Evolutionary conservation across 2,329 filamentous ascomycete species (phyloP).

Genomic region (Talaromyces sp.): DNA sequence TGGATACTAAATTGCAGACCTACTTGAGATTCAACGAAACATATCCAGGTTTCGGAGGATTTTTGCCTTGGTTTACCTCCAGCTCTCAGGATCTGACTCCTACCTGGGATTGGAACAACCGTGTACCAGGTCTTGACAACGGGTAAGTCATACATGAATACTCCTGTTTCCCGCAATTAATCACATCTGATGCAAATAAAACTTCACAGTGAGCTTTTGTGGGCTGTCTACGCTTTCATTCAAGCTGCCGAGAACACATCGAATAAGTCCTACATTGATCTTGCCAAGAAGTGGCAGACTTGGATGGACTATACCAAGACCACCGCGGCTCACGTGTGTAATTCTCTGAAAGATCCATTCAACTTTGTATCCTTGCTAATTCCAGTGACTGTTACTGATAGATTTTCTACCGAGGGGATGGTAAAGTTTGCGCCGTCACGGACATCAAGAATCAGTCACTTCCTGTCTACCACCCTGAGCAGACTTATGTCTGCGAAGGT

Average conservation of each 20-base stretch:
- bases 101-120: conserved; percentile 38
- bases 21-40: conserved; percentile 43
- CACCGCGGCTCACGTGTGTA: conserved; percentile 31
- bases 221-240: conserved; percentile 44
- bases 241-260: conserved; percentile 34
- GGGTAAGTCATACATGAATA: conserved; percentile 27
- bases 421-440: conserved; percentile 42
- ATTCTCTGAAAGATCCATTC: background rate
- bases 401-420: conserved; percentile 40
- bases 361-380: background rate
- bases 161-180: background rate
- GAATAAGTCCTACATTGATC: conserved; percentile 24
- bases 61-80: conserved; percentile 41
- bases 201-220: conserved; percentile 37
- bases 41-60: conserved; percentile 43
- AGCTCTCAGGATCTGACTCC: conserved; percentile 32
- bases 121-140: conserved; percentile 43
- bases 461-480: conserved; percentile 26
- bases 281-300: conserved; percentile 37
- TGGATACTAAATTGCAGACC: conserved; percentile 40
- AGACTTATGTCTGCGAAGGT: conserved; percentile 39
- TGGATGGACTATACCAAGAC: conserved; percentile 44
- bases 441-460: conserved; percentile 36
- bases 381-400: conserved; percentile 4
- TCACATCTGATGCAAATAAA: background rate